A percentile compares a stretch with the other conserved stretches of the same genome.
Evolutionary conservation across 164 flowering plant species (phyloP).

Genomic region (Berberis thunbergii): DNA sequence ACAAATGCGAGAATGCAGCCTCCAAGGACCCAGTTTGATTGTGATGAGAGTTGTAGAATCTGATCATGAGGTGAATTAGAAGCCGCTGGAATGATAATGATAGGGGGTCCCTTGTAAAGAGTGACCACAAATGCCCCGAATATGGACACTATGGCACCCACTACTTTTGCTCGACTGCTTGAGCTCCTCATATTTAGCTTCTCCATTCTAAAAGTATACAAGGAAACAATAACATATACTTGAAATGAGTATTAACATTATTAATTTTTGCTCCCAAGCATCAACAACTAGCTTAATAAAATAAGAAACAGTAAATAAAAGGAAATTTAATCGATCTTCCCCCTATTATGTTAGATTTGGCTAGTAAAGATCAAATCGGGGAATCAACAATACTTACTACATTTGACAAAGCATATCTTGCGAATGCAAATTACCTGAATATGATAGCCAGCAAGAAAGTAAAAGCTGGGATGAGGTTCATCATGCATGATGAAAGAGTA

Average conservation of each 20-base stretch:
- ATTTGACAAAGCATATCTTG: not conserved
- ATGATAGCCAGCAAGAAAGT: not conserved
- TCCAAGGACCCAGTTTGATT: constrained; percentile 38
- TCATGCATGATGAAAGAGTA: not conserved
- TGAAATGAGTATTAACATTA: no score
- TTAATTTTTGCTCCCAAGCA: no score
- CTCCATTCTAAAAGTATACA: constrained; percentile 32
- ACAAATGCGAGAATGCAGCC: constrained; percentile 26
- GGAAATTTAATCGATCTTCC: no score
- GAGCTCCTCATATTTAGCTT: constrained; percentile 11
- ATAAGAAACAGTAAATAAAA: no score
- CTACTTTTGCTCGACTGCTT: constrained; percentile 24
- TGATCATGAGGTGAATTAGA: not conserved
- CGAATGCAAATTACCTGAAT: not conserved
- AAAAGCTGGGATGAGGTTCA: not conserved
- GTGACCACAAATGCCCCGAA: constrained; percentile 35
- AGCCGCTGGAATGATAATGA: constrained; percentile 7
- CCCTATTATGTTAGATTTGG: no score
- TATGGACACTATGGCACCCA: constrained; percentile 34
- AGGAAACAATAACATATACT: not conserved
- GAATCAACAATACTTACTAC: no score
- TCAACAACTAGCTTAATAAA: no score
- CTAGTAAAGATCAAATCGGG: no score
- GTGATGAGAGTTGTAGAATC: not conserved
- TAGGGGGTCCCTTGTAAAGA: constrained; percentile 33